A percentile compares a stretch with the other conserved stretches of the same genome.
These are phyloP conservation scores for Verticillium nonalfalfae DNA, from an alignment of 2,329 filamentous ascomycete genomes.

Conservation along the genomic window DNA sequence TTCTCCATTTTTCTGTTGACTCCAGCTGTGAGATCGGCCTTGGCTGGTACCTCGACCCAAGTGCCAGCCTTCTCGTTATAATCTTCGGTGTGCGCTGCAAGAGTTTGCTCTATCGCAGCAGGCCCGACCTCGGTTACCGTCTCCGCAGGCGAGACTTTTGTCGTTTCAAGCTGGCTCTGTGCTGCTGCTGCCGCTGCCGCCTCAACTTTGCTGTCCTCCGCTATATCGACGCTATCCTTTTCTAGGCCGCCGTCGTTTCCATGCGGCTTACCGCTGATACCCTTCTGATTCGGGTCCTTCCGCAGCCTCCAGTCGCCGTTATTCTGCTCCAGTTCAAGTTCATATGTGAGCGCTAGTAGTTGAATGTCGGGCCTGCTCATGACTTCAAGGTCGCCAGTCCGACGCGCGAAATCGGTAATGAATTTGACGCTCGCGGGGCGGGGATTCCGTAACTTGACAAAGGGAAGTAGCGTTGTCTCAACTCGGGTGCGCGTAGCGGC, in stretches of 20 bases:
- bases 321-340: conserved; percentile 87
- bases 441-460: conserved; percentile 72
- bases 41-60: neutral
- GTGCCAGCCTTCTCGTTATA: conserved; percentile 5
- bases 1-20: conserved; percentile 6
- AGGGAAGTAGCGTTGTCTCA: conserved; percentile 79
- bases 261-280: conserved; percentile 64
- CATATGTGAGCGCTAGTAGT: conserved; percentile 84
- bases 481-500: conserved; percentile 72
- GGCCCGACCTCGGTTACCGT: conserved; percentile 4
- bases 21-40: neutral
- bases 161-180: conserved; percentile 7
- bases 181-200: neutral
- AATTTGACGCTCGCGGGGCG: conserved; percentile 71
- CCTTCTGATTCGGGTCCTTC: conserved; percentile 71
- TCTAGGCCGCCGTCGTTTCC: conserved; percentile 25
- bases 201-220: neutral
- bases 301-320: conserved; percentile 83
- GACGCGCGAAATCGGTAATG: conserved; percentile 77
- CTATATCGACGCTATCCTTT: neutral
- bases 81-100: neutral
- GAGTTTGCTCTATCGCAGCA: neutral
- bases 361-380: conserved; percentile 86
- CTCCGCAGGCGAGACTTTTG: conserved; percentile 8
- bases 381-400: conserved; percentile 83